Conservation (phyloP, 805 yeast genomes). For the Teunomyces funiuensis region DNA sequence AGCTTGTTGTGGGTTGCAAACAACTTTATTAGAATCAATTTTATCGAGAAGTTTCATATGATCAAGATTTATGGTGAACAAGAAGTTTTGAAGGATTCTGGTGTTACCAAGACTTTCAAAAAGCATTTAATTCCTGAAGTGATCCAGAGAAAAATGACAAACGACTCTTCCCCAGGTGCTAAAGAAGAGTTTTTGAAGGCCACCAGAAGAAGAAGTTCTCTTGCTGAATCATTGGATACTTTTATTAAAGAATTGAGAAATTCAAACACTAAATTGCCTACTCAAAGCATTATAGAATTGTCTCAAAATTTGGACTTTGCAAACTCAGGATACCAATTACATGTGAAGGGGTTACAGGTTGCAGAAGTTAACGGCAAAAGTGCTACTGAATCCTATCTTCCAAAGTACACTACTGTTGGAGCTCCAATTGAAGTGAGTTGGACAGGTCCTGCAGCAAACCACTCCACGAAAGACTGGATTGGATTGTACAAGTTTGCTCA, state of each 20-base stretch:
- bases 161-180: constrained; percentile 6
- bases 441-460: constrained; percentile 47
- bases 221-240: constrained; percentile 46
- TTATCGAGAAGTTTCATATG: constrained; percentile 79
- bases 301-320: constrained; percentile 41
- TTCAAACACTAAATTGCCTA: constrained; percentile 32
- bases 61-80: constrained; percentile 69
- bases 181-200: constrained; percentile 13
- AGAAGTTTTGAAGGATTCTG: constrained; percentile 54
- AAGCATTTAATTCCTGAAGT: constrained; percentile 42
- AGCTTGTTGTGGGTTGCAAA: constrained; percentile 59
- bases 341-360: constrained; percentile 20
- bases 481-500: constrained; percentile 68
- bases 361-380: constrained; percentile 6
- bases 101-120: constrained; percentile 44
- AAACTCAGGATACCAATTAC: constrained; percentile 33
- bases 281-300: constrained; percentile 37
- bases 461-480: constrained; percentile 65
- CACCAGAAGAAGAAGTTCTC: constrained; percentile 32
- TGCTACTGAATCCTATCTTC: constrained; percentile 10
- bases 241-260: constrained; percentile 42
- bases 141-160: constrained; percentile 31
- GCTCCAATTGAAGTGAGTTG: constrained; percentile 54
- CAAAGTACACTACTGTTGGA: constrained; percentile 40
- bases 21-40: constrained; percentile 65